Base-by-base conservation (phyloP, 768 basidiomycete species). In the Termitomyces sp. region DNA sequence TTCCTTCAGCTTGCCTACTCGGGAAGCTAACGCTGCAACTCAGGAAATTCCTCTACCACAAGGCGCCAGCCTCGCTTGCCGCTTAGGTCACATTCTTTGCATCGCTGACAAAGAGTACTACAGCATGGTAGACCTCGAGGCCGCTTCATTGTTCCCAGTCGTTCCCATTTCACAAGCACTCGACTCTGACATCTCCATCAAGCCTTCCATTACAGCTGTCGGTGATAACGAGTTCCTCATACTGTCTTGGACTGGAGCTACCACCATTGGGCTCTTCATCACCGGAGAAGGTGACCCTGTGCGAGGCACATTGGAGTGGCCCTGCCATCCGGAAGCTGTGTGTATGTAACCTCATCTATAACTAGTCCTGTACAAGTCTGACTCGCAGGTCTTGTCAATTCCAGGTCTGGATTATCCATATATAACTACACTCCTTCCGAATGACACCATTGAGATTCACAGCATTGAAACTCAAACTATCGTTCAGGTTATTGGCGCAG, bases 261-360 rank as follows among this genome's bases (percentile, higher is more conserved):
- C 81, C 54, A 91, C 91, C 0, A 76, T 98, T 42, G 95, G 95
- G 0, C 75, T 98, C 11, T 98, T 98, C 65, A 79, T 98, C 63
- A 92, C 83, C 15, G 83, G 86, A 0, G 82, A 84, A 2, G 95
- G 93, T 0, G 94, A 96, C 70, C 93, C 95, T 5, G 87, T 93
- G 8, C 81, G 95, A 48, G 94, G 94, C 2, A 95, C 95, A 2
- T 74, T 97, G 46, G 83, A 93, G 68, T 97, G 93, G 92, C 80
- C 85, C 3, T 81, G 76, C 52, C 86, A 95, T 75, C 92, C 94
- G 0, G 74, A 84, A 24, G 81, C 86, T 20, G 75, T 93, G 39
- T 86, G 93, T 95, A 66, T 67, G 89, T 82, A 37, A 4, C 54
- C 20, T 34, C 31, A 41, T 36, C n/a, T 39, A 7, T 44, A 27